Conservation (phyloP, 2,329 filamentous ascomycete genomes). For the Fusarium xyrophilum region DNA sequence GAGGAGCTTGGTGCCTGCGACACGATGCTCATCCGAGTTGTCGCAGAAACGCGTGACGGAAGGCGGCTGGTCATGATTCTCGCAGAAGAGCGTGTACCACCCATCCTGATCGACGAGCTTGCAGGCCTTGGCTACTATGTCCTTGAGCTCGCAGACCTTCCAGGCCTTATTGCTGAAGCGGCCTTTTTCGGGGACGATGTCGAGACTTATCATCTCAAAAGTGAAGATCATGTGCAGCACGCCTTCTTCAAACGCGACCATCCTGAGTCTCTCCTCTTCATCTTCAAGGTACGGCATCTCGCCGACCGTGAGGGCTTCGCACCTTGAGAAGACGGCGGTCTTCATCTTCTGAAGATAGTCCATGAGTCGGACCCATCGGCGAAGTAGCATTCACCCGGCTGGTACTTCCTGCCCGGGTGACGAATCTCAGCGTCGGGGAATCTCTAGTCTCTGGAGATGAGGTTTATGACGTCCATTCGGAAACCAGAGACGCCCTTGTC, state of each 20-base stretch:
- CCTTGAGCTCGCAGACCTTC: neutral
- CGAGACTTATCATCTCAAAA: neutral
- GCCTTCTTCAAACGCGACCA: neutral
- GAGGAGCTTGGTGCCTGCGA: constrained; percentile 63
- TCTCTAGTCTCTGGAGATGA: constrained; percentile 68
- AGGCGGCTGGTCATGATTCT: constrained; percentile 70
- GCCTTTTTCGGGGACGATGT: neutral
- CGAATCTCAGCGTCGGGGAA: constrained; percentile 65
- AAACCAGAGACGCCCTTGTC: constrained; percentile 75
- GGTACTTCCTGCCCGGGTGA: constrained; percentile 53
- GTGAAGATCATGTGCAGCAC: constrained; percentile 3
- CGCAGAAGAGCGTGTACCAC: constrained; percentile 50
- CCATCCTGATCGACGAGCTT: neutral
- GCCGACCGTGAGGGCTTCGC: constrained; percentile 72
- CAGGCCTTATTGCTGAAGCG: neutral
- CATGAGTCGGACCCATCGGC: constrained; percentile 71
- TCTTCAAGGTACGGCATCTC: constrained; percentile 65
- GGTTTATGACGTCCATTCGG: constrained; percentile 76
- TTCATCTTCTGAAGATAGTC: constrained; percentile 73
- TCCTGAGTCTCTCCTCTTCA: constrained; percentile 38
- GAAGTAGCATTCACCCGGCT: constrained; percentile 62
- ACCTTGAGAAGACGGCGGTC: constrained; percentile 59
- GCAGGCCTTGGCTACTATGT: neutral
- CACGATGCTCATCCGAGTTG: constrained; percentile 56
- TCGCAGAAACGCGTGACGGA: constrained; percentile 63